Evolutionary conservation across 108 stramenopile species (phyloP).

Genomic region (Nitzschia sp.): DNA sequence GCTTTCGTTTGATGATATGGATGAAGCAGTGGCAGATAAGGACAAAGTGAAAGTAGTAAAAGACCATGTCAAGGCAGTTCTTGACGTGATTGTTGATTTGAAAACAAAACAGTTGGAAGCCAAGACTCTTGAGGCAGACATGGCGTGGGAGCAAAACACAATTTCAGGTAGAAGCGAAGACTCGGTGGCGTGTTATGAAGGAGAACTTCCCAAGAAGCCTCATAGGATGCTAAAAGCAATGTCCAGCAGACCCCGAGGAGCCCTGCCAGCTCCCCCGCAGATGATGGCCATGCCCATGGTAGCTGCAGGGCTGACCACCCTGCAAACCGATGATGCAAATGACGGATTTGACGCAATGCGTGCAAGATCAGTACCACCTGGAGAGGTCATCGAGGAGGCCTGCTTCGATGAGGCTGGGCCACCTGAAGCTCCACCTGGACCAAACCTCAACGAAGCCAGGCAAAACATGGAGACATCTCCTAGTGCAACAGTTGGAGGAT

Average conservation of each 20-base stretch:
- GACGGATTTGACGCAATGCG: neutral
- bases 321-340: neutral
- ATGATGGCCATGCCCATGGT: neutral
- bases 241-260: too few species aligned
- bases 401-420: neutral
- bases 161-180: neutral
- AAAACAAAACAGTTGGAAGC: slow-evolving; percentile 55
- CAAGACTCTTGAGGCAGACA: slow-evolving; percentile 50
- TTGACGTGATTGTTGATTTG: slow-evolving; percentile 58
- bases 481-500: neutral
- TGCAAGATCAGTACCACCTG: neutral
- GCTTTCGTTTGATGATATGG: slow-evolving; percentile 68
- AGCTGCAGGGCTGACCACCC: neutral
- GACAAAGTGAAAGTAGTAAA: slow-evolving; percentile 68
- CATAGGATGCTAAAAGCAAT: too few species aligned
- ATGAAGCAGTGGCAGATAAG: slow-evolving; percentile 26
- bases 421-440: neutral
- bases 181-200: too few species aligned
- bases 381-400: neutral
- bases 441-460: neutral
- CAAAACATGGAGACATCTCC: neutral
- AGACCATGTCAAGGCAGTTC: slow-evolving; percentile 62
- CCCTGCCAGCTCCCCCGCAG: neutral
- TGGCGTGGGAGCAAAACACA: slow-evolving; percentile 33
- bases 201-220: neutral